Evolutionary conservation across 2,329 filamentous ascomycete species (phyloP).

Genomic region (Aspergillus brasiliensis): DNA sequence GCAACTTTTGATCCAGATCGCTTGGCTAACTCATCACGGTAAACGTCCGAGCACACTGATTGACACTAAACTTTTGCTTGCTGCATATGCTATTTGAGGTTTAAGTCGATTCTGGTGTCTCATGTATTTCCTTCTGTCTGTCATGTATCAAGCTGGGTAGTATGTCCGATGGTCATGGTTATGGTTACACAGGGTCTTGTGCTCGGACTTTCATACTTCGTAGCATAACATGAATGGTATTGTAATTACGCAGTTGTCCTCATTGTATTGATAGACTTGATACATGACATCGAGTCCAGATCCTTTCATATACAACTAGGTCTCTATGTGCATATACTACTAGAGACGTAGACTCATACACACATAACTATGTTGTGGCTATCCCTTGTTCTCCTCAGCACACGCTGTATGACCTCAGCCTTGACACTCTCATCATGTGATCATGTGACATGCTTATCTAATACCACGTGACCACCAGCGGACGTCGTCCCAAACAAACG

Average conservation of each 20-base stretch:
- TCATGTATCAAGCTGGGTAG: neutral
- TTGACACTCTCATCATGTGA: conserved; percentile 1
- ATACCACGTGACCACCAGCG: conserved; percentile 6
- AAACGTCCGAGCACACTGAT: neutral
- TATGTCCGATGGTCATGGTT: neutral
- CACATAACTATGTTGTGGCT: neutral
- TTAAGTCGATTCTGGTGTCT: neutral
- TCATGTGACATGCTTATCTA: conserved; percentile 10
- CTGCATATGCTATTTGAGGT: neutral
- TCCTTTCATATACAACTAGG: too few species aligned
- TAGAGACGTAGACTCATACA: neutral
- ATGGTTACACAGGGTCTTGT: neutral
- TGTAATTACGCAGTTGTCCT: too few species aligned
- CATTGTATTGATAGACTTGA: too few species aligned
- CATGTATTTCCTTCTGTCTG: neutral
- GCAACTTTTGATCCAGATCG: neutral
- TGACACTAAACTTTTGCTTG: too few species aligned
- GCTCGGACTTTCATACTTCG: too few species aligned
- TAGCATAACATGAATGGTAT: too few species aligned
- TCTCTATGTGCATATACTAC: neutral
- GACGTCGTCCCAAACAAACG: conserved; percentile 13
- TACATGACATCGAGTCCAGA: too few species aligned
- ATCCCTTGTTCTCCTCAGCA: neutral
- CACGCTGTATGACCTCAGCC: too few species aligned
- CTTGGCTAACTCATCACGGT: neutral